Base-by-base conservation (phyloP, 345 rosid genomes). In the Eucalyptus tenuipes region DNA sequence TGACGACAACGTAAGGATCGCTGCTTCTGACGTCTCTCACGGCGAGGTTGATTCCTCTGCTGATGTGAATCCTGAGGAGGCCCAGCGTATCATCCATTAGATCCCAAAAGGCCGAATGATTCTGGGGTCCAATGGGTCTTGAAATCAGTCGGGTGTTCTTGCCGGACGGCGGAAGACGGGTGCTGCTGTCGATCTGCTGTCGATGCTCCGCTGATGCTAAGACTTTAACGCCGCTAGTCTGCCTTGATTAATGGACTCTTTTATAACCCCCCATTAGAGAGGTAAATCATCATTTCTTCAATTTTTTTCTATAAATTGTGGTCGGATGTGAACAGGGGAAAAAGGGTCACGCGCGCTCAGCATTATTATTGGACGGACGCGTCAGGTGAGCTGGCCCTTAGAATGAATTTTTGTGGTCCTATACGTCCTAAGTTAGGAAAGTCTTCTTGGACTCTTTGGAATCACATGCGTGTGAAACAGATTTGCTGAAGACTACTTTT, bases 1-100 rank as follows among this genome's bases (percentile, higher is more conserved):
- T 81, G 50, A 88, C 71, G 8, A 88, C 3, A 11, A 88, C 89
- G 15, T 88, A 80, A n/a, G 89, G 89, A 37, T 88, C 89, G 89
- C 89, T 88, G 86, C 89, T 88, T 1, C 88, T 68, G 88, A 93
- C 89, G 87, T 97, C 99, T 89, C 99, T 96, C 45, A 97, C 91
- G 57, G 99, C 99, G 81, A 97, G 99, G 87, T 95, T 94, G 18
- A 94, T 91, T 31, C 99, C 99, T 85, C 93, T 94, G 45, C 89
- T 89, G 88, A 97, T 93, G 88, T 93, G 95, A 91, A 97, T 91
- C 85, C 94, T 93, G 27, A 97, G 93, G 91, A 97, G 92, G 75
- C 99, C 99, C 90, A 95, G n/a, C 24, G 95, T 68, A 87, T 92
- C 89, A 88, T 97, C 99, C 99, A 96, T 95, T 10, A 87, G 45